Percentiles rank a stretch among this genome's conserved stretches.
phyloP scores from a whole-genome alignment of 2,329 filamentous ascomycete genomes.

The Aspergillaceae sp. region DNA sequence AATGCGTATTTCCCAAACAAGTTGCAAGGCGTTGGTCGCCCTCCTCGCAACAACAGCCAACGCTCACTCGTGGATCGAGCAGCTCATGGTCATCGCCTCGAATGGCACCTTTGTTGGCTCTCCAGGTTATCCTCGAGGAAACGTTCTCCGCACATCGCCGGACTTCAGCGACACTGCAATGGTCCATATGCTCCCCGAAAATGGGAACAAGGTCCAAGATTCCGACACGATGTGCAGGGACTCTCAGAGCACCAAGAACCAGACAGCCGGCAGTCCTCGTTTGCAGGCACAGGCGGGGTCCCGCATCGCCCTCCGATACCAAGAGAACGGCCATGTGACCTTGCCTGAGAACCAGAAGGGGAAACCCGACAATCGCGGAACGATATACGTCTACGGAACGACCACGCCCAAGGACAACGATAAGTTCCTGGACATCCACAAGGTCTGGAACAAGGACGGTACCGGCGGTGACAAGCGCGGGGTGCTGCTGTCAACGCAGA shows the following conservation, averaged over 20 bases:
- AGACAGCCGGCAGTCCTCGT: constrained; percentile 50
- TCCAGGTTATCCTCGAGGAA: constrained; percentile 68
- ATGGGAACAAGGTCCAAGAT: constrained; percentile 42
- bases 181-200: constrained; percentile 54
- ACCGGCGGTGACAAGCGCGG: constrained; percentile 73
- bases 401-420: constrained; percentile 51
- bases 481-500: constrained; percentile 63
- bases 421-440: constrained; percentile 56
- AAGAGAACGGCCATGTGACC: constrained; percentile 70
- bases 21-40: constrained; percentile 14
- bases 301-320: constrained; percentile 57
- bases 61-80: constrained; percentile 78
- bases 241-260: constrained; percentile 45
- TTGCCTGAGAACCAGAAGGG: constrained; percentile 47
- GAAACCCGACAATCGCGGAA: constrained; percentile 59
- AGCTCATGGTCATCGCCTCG: constrained; percentile 59
- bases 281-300: constrained; percentile 55
- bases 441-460: constrained; percentile 69
- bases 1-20: constrained; percentile 2
- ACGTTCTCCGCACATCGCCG: constrained; percentile 48
- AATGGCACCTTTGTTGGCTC: constrained; percentile 63
- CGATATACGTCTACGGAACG: constrained; percentile 68
- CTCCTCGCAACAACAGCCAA: constrained; percentile 19
- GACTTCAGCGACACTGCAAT: constrained; percentile 52
- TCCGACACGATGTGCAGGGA: constrained; percentile 56